Evolutionary conservation across 129 eudicot genomes (phyloP), one percentile per base, ranked within the genome.

Genomic region (Ambrosia artemisiifolia): DNA sequence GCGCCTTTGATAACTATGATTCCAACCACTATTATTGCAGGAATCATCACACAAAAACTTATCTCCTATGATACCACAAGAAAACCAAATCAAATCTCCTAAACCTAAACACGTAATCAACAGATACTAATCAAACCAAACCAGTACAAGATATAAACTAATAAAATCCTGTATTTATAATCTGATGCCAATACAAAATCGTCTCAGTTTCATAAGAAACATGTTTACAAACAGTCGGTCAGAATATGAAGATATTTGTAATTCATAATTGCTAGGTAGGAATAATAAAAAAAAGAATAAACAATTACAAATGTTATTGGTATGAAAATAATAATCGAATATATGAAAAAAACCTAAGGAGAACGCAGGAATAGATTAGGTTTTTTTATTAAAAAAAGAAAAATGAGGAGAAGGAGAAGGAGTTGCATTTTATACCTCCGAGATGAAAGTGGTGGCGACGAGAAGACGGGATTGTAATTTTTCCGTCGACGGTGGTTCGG

Each of bases 21-120:
- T 24, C 28, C 28, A 24, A 24, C 28, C 28, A 0, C 28, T 24
- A 24, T 0, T 24, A 19, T 2, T 6, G 49, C 38, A 67, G 49
- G 48, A 51, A 16, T 17, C 47, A 49, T 10, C 34, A 70, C 4
- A 51, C 50, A 7, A 18, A 53, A 68, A 16, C 13, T 11, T 46
- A 63, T 36, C 35, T 67, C 35, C 30, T 50, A 69, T 12, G 4
- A 70, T 51, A 60, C 65, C 43, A 60, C 65, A 60, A 43, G 4
- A 11, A 54, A 54, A 54, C 6, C 13, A 69, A 68, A 68, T 32
- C 32, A 30, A 44, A 33, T 32, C 28, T 33, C 36, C 35, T 2
- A 70, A 70, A 70, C 36, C 64, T 50, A 7, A 35, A 70, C 19
- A 5, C 35, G 34, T n/a, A 49, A 13, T 48, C 60, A 34, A 67